Evolutionary conservation across 1,284 basidiomycete genomes (phyloP), one percentile per base, ranked within the genome.

Genomic region (Tylopilus sp.): DNA sequence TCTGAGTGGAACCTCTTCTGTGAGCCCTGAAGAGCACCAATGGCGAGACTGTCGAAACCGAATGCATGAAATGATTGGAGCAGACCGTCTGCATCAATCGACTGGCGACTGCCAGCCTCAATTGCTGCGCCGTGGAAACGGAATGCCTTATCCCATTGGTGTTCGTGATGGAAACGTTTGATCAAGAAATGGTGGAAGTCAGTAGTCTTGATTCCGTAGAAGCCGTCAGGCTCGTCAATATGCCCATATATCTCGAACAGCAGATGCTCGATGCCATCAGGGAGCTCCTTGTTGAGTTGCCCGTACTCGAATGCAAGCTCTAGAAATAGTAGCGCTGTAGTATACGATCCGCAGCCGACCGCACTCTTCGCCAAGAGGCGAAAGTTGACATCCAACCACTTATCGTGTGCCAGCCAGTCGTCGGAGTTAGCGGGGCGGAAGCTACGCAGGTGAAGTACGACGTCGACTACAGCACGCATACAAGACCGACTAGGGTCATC

Each of bases 191-290:
- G 77, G 25, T 81, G 78, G 12, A 91, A 77, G 59, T 98, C 82
- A 19, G 73, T 67, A n/a, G 84, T 79, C 53, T 84, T 77, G 53
- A 98, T 92, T 2, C 92, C 93, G 66, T 99, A 99, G 66, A 99
- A 99, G 1, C 96, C 93, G 60, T 99, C 96, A 0, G 95, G 95
- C 61, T 99, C 96, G 61, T 97, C 93, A 50, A 99, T 92, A 61
- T 92, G 90, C 54, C 83, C 85, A 65, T 97, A 99, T 44, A 98
- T 92, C 46, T 89, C 84, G 68, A 95, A 97, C 39, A 98, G 73
- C 29, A 94, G 76, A 37, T 80, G 70, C 64, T 89, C 85, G 4
- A 74, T 67, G 25, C 69, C 61, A 10, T 64, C 56, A 1, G 60
- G 46, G 13, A 57, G 54, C 13, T 59, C 55, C n/a, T 55, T 56